Evolutionary conservation across 345 rosid species (phyloP).

Genomic region (Acer campestre): DNA sequence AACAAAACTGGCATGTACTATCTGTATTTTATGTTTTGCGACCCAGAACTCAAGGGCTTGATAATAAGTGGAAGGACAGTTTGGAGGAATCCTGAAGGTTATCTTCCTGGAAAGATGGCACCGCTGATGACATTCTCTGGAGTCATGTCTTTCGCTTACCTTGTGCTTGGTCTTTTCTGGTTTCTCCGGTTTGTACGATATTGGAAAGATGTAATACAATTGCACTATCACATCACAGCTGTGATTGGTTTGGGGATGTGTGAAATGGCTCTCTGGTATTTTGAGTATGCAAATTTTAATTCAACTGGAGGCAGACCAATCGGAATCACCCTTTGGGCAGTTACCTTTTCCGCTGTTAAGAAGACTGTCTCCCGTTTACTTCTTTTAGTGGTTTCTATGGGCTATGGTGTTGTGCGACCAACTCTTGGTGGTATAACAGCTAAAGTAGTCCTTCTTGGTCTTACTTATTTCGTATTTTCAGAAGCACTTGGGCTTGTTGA

Average conservation of each 20-base stretch:
- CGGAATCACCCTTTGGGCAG: constrained; percentile 43
- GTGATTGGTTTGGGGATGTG: constrained; percentile 48
- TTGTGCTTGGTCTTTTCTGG: constrained; percentile 41
- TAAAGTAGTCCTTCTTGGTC: constrained; percentile 37
- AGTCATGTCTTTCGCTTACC: constrained; percentile 45
- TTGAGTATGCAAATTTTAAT: constrained; percentile 41
- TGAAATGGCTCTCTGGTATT: constrained; percentile 53
- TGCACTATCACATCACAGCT: constrained; percentile 45
- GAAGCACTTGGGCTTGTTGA: constrained; percentile 46
- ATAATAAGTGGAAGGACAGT: constrained; percentile 42
- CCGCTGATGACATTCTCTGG: constrained; percentile 44
- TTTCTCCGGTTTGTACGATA: constrained; percentile 41
- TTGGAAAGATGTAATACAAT: constrained; percentile 39
- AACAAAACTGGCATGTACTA: constrained; percentile 46
- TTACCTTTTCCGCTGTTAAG: constrained; percentile 39
- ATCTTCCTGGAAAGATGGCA: constrained; percentile 49
- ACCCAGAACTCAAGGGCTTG: constrained; percentile 35
- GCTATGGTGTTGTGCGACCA: constrained; percentile 46
- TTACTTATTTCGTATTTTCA: constrained; percentile 33
- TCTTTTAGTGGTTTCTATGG: constrained; percentile 46
- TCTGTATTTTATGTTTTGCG: constrained; percentile 50
- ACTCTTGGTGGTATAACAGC: constrained; percentile 36
- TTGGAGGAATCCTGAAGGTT: constrained; percentile 47
- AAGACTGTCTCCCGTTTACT: constrained; percentile 42
- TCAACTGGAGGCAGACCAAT: constrained; percentile 39